Percentiles rank a stretch among this genome's conserved stretches.
Evolutionary conservation across 768 basidiomycete genomes (phyloP).

Genomic region (Suillus subaureus): DNA sequence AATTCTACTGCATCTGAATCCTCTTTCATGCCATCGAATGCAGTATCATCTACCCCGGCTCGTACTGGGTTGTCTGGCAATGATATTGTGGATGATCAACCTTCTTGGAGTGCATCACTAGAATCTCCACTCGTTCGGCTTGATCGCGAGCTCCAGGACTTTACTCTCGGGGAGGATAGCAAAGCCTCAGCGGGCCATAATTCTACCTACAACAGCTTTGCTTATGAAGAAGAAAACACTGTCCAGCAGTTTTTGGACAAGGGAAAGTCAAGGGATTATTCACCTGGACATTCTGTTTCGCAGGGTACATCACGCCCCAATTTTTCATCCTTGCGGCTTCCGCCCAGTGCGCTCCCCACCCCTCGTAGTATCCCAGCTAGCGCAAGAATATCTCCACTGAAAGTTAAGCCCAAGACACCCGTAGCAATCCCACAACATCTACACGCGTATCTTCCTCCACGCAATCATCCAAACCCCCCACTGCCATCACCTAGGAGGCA

Average conservation of each 20-base stretch:
- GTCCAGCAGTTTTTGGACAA: constrained; percentile 36
- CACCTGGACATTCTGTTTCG: constrained; percentile 40
- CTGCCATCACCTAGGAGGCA: constrained; percentile 43
- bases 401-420: constrained; percentile 62
- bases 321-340: constrained; percentile 39
- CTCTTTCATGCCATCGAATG: constrained; percentile 76
- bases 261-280: constrained; percentile 48
- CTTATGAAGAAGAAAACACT: constrained; percentile 32
- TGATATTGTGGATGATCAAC: constrained; percentile 47
- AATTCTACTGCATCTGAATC: constrained; percentile 60
- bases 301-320: constrained; percentile 56
- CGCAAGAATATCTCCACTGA: constrained; percentile 49
- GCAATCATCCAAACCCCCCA: constrained; percentile 65
- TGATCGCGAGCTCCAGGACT: constrained; percentile 60
- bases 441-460: constrained; percentile 66
- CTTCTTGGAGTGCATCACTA: constrained; percentile 74
- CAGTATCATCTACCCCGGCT: constrained; percentile 81
- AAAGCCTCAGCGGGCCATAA: constrained; percentile 32
- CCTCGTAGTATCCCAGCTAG: constrained; percentile 37
- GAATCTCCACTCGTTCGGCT: constrained; percentile 75
- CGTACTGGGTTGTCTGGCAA: constrained; percentile 33
- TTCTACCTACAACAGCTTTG: constrained; percentile 29
- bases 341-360: constrained; percentile 31
- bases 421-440: constrained; percentile 46
- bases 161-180: constrained; percentile 43